Base-by-base conservation (phyloP, 352 stramenopile genomes). In the Globisporangium yorkense region DNA sequence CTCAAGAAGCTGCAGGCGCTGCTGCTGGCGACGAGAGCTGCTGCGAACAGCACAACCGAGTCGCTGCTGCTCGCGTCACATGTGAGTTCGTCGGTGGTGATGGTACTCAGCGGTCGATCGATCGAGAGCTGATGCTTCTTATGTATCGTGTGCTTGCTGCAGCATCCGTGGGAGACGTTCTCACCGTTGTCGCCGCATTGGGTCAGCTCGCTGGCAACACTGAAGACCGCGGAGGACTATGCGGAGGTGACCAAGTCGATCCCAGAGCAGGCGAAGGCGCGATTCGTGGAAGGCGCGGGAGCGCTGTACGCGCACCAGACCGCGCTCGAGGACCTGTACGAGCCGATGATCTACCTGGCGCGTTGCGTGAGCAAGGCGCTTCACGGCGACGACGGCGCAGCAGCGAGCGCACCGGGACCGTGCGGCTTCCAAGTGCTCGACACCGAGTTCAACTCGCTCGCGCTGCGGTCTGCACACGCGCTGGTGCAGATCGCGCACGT, bases 101-200 rank as follows among this genome's bases (percentile, higher is more conserved):
- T 20, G 40, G 15, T 12, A 45, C 5, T 3, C 12, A 45, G 39
- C 7, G 10, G 16, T 21, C 3, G 41, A 21, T 7, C 9, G 37
- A 41, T 7, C 2, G 12, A 16, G 37, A 41, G 37, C 37, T 41
- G 37, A 41, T 10, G 37, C 2, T 13, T 16, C 9, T 27, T 27
- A 27, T 27, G 24, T 27, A 27, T 27, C 24, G 24, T 27, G 24
- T 49, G 21, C 39, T 27, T 33, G 52, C 54, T 41, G 20, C 54
- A 94, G 84, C 84, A 94, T 52, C 84, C 83, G 7, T 94, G 84
- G 84, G 84, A 94, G 48, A 92, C 80, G n/a, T 88, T 94, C 60
- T 89, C 81, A 31, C 59, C 78, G 3, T 68, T 90, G 3, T 89
- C 79, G 4, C 69, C 68, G 8, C 80, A 92, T 51, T 94, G 82